Evolutionary conservation across 2,329 filamentous ascomycete species (phyloP), one percentile per base, ranked within the genome.

Genomic region (Pestalotiopsis sp.): DNA sequence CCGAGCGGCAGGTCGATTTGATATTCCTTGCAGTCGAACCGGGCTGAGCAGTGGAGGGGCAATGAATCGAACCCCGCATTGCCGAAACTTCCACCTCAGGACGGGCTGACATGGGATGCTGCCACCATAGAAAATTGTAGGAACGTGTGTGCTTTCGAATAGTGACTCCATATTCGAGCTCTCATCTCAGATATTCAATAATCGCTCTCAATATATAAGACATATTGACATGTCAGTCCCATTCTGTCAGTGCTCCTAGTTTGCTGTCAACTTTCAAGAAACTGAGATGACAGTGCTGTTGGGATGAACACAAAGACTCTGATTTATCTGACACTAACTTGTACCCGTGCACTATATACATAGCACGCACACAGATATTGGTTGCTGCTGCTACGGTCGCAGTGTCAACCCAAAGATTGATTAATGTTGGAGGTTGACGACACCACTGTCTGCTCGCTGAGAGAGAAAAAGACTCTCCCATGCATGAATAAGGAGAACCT

Each of bases 1-100:
- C 45, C 17, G 45, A 52, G 45, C 45, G 17, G 45, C 45, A 52
- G n/a, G 57, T 59, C 27, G 57, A 59, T 59, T 59, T 59, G 57
- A 59, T 59, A 25, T 59, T 17, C 9, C 57, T 59, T 23, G 23
- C 57, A 36, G 23, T 36, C 14, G 57, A 36, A 11, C 31, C 31
- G 59, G 31, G 59, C 59, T 62, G 59, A 62, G 59, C 59, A 36
- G n/a, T 62, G 59, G 59, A 41, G 59, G 59, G 59, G 59, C 59
- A 38, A 62, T 39, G 36, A 59, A 62, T 62, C 59, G 31, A n/a
- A 62, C 59, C 59, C 59, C 59, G 59, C 59, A 62, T 36, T 39
- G 17, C 25, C 27, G 25, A 20, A 62, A 39, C 59, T 62, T 62
- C 59, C 59, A 62, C 13, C 13, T 62, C 31, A 62, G 59, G 11